A percentile compares a stretch with the other conserved stretches of the same genome.
phyloP scores from a whole-genome alignment of 495 filamentous ascomycete genomes.

The Penicillium maclennaniae region DNA sequence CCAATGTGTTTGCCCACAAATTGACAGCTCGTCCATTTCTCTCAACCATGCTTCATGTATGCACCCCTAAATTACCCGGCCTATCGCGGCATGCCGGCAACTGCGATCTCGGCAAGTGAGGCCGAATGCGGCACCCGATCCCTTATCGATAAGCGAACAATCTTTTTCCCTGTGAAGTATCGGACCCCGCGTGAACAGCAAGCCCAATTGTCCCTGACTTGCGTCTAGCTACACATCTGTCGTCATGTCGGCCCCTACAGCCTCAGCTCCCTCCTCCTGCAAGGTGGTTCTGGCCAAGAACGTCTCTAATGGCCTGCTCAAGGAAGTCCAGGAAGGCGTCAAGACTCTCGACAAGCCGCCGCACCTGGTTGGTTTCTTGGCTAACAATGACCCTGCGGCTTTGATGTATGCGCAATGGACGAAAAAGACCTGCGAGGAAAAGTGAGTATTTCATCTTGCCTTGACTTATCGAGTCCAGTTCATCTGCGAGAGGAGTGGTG shows the following conservation, averaged over 20 bases:
- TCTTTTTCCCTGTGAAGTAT: slow-evolving; percentile 30
- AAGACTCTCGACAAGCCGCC: slow-evolving; percentile 65
- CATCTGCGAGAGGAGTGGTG: slow-evolving; percentile 7
- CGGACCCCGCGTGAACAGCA: slow-evolving; percentile 18
- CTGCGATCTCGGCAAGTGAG: slow-evolving; percentile 10
- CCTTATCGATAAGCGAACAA: slow-evolving; percentile 48
- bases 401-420: slow-evolving; percentile 95
- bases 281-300: slow-evolving; percentile 85
- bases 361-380: slow-evolving; percentile 83
- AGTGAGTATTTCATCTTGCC: slow-evolving; percentile 56
- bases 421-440: slow-evolving; percentile 89
- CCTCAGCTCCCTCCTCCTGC: slow-evolving; percentile 57
- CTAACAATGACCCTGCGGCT: slow-evolving; percentile 86
- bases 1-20: not conserved
- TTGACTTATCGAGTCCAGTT: slow-evolving; percentile 12
- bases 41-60: not conserved
- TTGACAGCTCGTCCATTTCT: not conserved
- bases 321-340: slow-evolving; percentile 70
- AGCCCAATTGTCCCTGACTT: slow-evolving; percentile 8
- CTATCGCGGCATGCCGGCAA: not conserved
- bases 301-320: slow-evolving; percentile 74
- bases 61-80: not conserved
- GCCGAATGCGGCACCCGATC: slow-evolving; percentile 36
- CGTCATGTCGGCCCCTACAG: slow-evolving; percentile 35
- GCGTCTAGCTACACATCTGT: slow-evolving; percentile 4